phyloP scores from a whole-genome alignment of 345 rosid species.

The Kandelia obovata region DNA sequence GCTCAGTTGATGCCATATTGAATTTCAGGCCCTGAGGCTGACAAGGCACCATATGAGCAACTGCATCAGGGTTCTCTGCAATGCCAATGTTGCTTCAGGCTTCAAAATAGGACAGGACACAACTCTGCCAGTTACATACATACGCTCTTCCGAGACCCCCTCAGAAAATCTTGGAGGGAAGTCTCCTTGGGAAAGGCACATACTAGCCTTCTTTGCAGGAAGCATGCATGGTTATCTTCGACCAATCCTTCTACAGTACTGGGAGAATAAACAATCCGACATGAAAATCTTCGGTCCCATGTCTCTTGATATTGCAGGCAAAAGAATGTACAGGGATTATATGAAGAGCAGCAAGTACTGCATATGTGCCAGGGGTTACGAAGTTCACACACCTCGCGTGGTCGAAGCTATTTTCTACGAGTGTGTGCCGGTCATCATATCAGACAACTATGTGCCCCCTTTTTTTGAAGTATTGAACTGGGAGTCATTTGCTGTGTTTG shows the following conservation, averaged over 20 bases:
- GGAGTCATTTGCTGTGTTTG: slow-evolving; percentile 74
- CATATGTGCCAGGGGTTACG: slow-evolving; percentile 83
- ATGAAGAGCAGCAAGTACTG: slow-evolving; percentile 92
- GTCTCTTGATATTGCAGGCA: slow-evolving; percentile 59
- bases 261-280: slow-evolving; percentile 73
- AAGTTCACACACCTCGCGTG: slow-evolving; percentile 81
- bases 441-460: slow-evolving; percentile 88
- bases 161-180: slow-evolving; percentile 64
- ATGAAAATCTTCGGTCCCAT: slow-evolving; percentile 78
- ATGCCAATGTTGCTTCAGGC: slow-evolving; percentile 66
- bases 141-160: slow-evolving; percentile 59
- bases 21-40: slow-evolving; percentile 56
- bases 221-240: slow-evolving; percentile 82
- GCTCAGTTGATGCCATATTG: slow-evolving; percentile 18
- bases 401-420: slow-evolving; percentile 73
- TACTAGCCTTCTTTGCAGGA: slow-evolving; percentile 89
- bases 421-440: slow-evolving; percentile 82
- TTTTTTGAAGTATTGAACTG: slow-evolving; percentile 77
- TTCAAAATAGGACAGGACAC: slow-evolving; percentile 71
- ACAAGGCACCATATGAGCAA: slow-evolving; percentile 50
- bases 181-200: slow-evolving; percentile 49
- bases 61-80: slow-evolving; percentile 69
- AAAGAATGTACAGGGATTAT: slow-evolving; percentile 56
- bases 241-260: slow-evolving; percentile 50
- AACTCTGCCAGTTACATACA: slow-evolving; percentile 65